Evolutionary conservation across 2,329 filamentous ascomycete species (phyloP).

Genomic region (Ceratocystis destructans): DNA sequence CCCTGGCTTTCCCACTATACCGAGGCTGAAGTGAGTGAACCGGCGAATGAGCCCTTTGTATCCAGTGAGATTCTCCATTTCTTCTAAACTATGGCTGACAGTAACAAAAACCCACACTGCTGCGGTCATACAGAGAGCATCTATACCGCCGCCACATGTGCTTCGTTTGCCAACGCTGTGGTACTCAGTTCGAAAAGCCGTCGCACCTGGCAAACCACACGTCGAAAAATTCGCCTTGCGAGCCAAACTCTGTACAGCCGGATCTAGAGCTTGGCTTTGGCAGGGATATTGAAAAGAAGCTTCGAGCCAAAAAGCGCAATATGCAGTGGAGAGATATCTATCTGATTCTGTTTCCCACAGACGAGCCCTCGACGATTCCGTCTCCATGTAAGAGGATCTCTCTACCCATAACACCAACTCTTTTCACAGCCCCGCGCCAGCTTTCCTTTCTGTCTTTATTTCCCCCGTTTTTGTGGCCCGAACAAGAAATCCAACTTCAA

Average conservation of each 20-base stretch:
- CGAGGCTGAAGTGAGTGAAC: constrained; percentile 14
- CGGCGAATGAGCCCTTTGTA: neutral
- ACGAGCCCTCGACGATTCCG: constrained; percentile 9
- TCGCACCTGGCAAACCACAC: constrained; percentile 3
- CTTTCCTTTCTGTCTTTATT: neutral
- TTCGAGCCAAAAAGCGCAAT: constrained; percentile 16
- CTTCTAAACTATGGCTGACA: neutral
- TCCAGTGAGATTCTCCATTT: neutral
- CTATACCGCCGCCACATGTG: constrained; percentile 18
- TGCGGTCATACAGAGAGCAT: constrained; percentile 10
- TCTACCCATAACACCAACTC: neutral
- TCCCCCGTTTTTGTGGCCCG: neutral
- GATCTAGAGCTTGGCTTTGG: constrained; percentile 15
- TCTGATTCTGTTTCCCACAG: constrained; percentile 14
- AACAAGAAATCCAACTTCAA: neutral
- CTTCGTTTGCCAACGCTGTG: constrained; percentile 10
- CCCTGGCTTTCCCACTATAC: constrained; percentile 17
- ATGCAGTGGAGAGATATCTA: constrained; percentile 18
- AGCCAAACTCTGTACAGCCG: neutral
- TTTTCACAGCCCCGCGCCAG: neutral
- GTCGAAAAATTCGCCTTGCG: neutral
- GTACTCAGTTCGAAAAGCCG: constrained; percentile 7
- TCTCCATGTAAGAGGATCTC: constrained; percentile 13
- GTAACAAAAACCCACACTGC: neutral
- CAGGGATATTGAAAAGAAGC: constrained; percentile 7